A percentile compares a stretch with the other conserved stretches of the same genome.
Evolutionary conservation across 2,329 filamentous ascomycete genomes (phyloP).

Genomic region (Penicillium occitanis): DNA sequence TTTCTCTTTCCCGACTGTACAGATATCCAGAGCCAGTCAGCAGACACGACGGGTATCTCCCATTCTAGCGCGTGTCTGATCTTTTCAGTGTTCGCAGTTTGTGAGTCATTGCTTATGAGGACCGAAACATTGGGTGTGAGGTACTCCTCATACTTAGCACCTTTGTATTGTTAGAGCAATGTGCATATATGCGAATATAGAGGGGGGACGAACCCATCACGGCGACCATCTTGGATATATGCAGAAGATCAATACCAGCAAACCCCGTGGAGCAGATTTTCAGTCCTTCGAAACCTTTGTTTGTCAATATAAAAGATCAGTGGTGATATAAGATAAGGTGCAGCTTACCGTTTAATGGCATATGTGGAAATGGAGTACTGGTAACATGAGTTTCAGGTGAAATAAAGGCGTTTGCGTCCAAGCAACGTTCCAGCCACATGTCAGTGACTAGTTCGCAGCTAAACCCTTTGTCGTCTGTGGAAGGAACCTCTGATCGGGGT

Average conservation of each 20-base stretch:
- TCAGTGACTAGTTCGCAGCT: constrained; percentile 68
- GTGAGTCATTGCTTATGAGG: constrained; percentile 66
- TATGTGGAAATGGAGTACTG: constrained; percentile 71
- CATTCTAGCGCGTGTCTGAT: constrained; percentile 72
- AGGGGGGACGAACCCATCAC: constrained; percentile 60
- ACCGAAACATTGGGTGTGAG: constrained; percentile 71
- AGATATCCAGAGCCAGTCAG: constrained; percentile 83
- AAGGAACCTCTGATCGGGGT: constrained; percentile 35
- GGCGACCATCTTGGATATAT: constrained; percentile 73
- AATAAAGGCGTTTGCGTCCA: constrained; percentile 72
- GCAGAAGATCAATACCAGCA: constrained; percentile 77
- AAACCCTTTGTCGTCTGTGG: constrained; percentile 41
- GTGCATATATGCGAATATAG: not conserved
- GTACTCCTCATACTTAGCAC: constrained; percentile 76
- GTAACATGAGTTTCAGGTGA: constrained; percentile 69
- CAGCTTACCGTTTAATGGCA: constrained; percentile 60
- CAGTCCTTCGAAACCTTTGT: constrained; percentile 63
- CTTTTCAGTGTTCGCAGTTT: constrained; percentile 65
- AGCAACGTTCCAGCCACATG: constrained; percentile 88
- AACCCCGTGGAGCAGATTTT: constrained; percentile 80
- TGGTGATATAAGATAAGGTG: not conserved
- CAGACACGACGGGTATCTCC: constrained; percentile 75
- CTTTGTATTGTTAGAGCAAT: constrained; percentile 36
- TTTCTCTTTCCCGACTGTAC: constrained; percentile 57
- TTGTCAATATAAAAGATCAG: constrained; percentile 23